phyloP scores from a whole-genome alignment of 805 yeast species.

The Wickerhamomyces hampshirensis region DNA sequence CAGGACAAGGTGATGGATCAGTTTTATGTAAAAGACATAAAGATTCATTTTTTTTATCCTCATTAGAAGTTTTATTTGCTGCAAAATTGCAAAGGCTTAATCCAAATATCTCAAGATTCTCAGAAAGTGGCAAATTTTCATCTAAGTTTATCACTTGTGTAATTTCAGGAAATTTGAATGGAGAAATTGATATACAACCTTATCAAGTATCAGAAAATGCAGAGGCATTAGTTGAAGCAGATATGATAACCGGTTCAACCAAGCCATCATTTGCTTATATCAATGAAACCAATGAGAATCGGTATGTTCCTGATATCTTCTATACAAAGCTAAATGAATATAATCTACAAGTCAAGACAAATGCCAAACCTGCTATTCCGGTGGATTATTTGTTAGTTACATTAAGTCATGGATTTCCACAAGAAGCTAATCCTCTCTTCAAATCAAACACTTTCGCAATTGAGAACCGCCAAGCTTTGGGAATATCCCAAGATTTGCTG shows the following conservation, averaged over 20 bases:
- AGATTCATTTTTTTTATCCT: constrained; percentile 82
- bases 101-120: constrained; percentile 61
- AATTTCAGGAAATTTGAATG: constrained; percentile 79
- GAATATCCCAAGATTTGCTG: constrained; percentile 63
- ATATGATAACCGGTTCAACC: constrained; percentile 79
- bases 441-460: constrained; percentile 53
- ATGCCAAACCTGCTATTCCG: constrained; percentile 90
- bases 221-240: constrained; percentile 84
- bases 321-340: constrained; percentile 85
- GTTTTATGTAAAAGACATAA: constrained; percentile 92
- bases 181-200: constrained; percentile 85
- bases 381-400: constrained; percentile 87
- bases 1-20: constrained; percentile 82
- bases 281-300: constrained; percentile 60
- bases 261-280: constrained; percentile 85
- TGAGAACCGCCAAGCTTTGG: constrained; percentile 74
- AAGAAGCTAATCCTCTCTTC: constrained; percentile 49
- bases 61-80: constrained; percentile 82
- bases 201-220: constrained; percentile 88
- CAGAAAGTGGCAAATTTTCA: constrained; percentile 61
- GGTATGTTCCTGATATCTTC: constrained; percentile 94
- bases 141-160: constrained; percentile 94
- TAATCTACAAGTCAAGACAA: constrained; percentile 77
- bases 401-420: constrained; percentile 89
- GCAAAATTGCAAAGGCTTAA: constrained; percentile 66